Conservation (phyloP, 148 eudicot species). For the Rhododendron molle region DNA sequence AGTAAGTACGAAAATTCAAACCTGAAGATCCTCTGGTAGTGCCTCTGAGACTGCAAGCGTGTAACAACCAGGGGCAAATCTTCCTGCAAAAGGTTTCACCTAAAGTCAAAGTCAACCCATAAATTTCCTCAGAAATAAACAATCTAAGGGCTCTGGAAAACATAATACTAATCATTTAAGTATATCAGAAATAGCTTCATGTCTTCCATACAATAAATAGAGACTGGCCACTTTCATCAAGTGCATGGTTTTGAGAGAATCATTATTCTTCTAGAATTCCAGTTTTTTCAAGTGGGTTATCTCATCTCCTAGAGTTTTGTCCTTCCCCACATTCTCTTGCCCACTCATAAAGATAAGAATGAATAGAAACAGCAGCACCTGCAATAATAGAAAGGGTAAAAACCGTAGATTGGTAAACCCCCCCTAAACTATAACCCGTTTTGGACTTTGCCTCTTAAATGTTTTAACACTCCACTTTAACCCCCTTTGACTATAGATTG, state of each 20-base stretch:
- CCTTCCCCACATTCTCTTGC: background rate
- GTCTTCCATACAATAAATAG: background rate
- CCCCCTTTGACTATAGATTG: background rate
- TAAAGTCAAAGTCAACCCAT: background rate
- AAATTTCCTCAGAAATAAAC: background rate
- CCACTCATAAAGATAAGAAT: background rate
- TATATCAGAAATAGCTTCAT: background rate
- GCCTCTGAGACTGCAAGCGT: slow-evolving; percentile 80
- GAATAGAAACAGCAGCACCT: background rate
- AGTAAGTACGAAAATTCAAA: slow-evolving; percentile 16
- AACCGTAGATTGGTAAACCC: background rate
- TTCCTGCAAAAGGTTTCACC: slow-evolving; percentile 35
- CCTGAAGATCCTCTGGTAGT: slow-evolving; percentile 69
- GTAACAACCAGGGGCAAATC: slow-evolving; percentile 72
- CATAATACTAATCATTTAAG: background rate
- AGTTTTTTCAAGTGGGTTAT: background rate
- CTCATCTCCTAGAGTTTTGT: background rate
- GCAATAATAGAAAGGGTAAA: background rate
- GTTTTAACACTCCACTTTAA: background rate
- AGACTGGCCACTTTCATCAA: slow-evolving; percentile 3
- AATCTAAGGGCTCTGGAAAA: background rate
- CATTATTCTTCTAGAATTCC: background rate
- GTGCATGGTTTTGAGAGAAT: background rate
- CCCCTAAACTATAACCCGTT: background rate
- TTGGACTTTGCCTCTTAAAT: background rate